Base-by-base conservation (phyloP, 2,329 filamentous ascomycete species). In the Fusarium denticulatum region DNA sequence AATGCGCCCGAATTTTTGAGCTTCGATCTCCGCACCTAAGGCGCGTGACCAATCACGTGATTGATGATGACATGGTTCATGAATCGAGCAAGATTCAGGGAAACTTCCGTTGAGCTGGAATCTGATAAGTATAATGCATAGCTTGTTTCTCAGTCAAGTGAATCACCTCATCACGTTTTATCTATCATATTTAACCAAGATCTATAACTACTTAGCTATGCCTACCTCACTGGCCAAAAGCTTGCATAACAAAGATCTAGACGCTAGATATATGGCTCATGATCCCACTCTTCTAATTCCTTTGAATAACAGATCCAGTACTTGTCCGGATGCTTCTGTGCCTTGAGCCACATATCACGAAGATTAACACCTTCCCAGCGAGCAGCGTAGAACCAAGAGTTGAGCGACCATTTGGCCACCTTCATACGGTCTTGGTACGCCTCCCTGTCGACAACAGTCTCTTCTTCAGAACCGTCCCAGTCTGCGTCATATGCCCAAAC, bases 401-500 rank as follows among this genome's bases (percentile, higher is more conserved):
- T 40, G 3, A 76, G 0, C 5, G 61, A 72, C 28, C 32, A 55
- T 0, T 26, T 24, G 1, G 71, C 50, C 43, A 76, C 73, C 50
- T 50, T 73, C 1, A 76, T 30, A 0, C 73, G 69, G 5, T 71
- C 71, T 50, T 73, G 40, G 32, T 76, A 76, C 24, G 43, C 69
- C 18, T 71, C 69, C 5, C 62, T 60, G 0, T 73, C 30, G 8
- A 55, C 11, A 0, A 55, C n/a, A 0, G 60, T 63, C 18, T 61
- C 67, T 34, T 67, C 71, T 6, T 55, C 60, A 10, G 57, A 69
- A 22, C 64, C n/a, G 6, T 73, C 65, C 73, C 73, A 76, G 36
- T 73, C 59, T 39, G 72, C 64, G 18, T 76, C 72, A 22, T 74
- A 76, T 43, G 69, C 74, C 75, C 72, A 77, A 56, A 73, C 69